These are phyloP conservation scores for Fragaria nilgerrensis DNA, from an alignment of 306 rosid species.

Conservation along the genomic window DNA sequence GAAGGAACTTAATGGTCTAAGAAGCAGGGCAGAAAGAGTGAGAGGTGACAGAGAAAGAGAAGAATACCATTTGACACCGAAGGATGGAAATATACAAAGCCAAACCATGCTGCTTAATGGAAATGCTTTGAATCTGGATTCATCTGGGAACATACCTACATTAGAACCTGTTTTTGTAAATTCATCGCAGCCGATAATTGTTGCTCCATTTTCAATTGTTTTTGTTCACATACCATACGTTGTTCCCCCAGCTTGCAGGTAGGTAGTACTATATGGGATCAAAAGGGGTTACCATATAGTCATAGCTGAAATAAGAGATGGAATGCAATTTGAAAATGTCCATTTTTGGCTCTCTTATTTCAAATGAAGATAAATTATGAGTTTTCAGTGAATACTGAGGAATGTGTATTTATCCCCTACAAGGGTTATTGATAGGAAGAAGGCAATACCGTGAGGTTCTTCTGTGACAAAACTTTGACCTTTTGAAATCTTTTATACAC, in stretches of 20 bases:
- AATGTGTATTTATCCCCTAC: background rate
- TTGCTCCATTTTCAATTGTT: slow-evolving; percentile 73
- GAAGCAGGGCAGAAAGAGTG: slow-evolving; percentile 37
- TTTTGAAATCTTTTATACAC: background rate
- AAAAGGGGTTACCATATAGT: slow-evolving; percentile 42
- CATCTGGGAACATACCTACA: slow-evolving; percentile 70
- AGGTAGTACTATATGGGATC: slow-evolving; percentile 34
- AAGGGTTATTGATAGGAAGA: background rate
- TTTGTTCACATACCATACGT: slow-evolving; percentile 76
- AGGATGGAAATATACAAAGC: slow-evolving; percentile 69
- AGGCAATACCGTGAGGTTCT: background rate
- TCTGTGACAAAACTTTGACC: background rate
- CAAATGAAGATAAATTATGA: slow-evolving; percentile 10
- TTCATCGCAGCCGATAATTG: slow-evolving; percentile 55
- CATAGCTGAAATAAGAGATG: slow-evolving; percentile 24
- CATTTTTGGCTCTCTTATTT: background rate
- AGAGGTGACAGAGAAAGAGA: slow-evolving; percentile 43
- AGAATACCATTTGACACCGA: slow-evolving; percentile 75
- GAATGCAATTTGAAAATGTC: slow-evolving; percentile 21
- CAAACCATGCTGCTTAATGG: slow-evolving; percentile 78
- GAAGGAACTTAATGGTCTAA: slow-evolving; percentile 16
- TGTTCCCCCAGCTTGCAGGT: slow-evolving; percentile 53
- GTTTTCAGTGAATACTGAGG: background rate
- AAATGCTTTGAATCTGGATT: slow-evolving; percentile 47
- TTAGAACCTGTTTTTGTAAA: slow-evolving; percentile 58